Evolutionary conservation across 768 basidiomycete species (phyloP).

Genomic region (Amanita rubescens): DNA sequence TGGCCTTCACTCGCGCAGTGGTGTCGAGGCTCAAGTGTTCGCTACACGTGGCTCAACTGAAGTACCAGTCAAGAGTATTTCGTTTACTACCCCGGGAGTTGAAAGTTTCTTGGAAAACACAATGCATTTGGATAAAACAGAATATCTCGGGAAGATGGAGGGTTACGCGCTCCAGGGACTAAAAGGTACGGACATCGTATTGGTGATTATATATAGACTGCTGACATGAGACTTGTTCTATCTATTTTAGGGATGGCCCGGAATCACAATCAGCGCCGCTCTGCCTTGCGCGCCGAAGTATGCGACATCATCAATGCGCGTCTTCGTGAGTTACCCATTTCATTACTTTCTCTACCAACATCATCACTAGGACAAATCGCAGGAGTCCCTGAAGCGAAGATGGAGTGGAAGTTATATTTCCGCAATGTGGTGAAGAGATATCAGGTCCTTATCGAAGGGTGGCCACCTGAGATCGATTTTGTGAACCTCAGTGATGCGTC

Average conservation of each 20-base stretch:
- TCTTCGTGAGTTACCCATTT: not conserved
- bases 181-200: not conserved
- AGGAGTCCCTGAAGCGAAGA: not conserved
- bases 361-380: not conserved
- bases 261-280: not conserved
- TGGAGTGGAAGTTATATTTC: too few species aligned
- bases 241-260: too few species aligned
- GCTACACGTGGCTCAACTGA: not conserved
- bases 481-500: not conserved
- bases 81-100: not conserved
- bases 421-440: not conserved
- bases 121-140: not conserved
- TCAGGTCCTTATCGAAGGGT: not conserved
- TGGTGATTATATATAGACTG: not conserved
- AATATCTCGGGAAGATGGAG: not conserved
- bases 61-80: not conserved
- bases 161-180: not conserved
- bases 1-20: not conserved
- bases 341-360: too few species aligned
- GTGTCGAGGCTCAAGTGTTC: not conserved
- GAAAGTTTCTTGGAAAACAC: not conserved
- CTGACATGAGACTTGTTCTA: too few species aligned
- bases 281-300: not conserved
- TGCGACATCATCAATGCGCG: not conserved
- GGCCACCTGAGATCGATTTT: not conserved